Evolutionary conservation across 2,329 filamentous ascomycete genomes (phyloP).

Genomic region (Stagonosporopsis cucurbitacearum): DNA sequence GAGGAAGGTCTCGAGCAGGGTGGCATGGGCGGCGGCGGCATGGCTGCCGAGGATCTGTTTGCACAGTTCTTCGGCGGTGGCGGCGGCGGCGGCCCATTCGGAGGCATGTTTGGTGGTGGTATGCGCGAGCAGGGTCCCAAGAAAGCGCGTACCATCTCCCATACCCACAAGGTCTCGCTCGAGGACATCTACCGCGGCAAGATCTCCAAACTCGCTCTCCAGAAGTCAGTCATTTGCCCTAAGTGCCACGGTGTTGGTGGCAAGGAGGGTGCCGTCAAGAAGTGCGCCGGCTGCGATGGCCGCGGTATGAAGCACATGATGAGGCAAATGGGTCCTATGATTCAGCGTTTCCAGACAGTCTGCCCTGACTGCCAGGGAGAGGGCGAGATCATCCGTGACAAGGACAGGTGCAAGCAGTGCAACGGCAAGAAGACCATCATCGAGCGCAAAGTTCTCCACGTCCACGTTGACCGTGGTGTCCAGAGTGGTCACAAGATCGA

Average conservation of each 20-base stretch:
- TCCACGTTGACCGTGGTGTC: constrained; percentile 95
- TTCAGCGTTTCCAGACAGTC: constrained; percentile 98
- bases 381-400: constrained; percentile 94
- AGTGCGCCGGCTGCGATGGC: constrained; percentile 88
- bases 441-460: constrained; percentile 96
- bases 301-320: constrained; percentile 99
- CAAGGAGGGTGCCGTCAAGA: constrained; percentile 97
- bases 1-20: constrained; percentile 92
- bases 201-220: constrained; percentile 93
- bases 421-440: constrained; percentile 97
- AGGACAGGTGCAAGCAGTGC: constrained; percentile 97
- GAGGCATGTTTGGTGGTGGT: constrained; percentile 63
- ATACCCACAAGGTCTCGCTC: constrained; percentile 96
- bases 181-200: constrained; percentile 99
- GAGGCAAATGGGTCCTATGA: constrained; percentile 99
- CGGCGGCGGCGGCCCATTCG: constrained; percentile 69
- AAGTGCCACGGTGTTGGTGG: constrained; percentile 94
- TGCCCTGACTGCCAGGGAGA: constrained; percentile 98
- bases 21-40: constrained; percentile 74
- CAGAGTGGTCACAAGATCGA: constrained; percentile 94
- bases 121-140: constrained; percentile 82
- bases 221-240: constrained; percentile 96
- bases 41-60: constrained; percentile 96
- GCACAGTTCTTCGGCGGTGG: constrained; percentile 86
- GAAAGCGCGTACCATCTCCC: constrained; percentile 95